A percentile compares a stretch with the other conserved stretches of the same genome.
These are phyloP conservation scores for Moesziomyces parantarcticus DNA, from an alignment of 1,284 basidiomycete genomes.

Conservation along the genomic window DNA sequence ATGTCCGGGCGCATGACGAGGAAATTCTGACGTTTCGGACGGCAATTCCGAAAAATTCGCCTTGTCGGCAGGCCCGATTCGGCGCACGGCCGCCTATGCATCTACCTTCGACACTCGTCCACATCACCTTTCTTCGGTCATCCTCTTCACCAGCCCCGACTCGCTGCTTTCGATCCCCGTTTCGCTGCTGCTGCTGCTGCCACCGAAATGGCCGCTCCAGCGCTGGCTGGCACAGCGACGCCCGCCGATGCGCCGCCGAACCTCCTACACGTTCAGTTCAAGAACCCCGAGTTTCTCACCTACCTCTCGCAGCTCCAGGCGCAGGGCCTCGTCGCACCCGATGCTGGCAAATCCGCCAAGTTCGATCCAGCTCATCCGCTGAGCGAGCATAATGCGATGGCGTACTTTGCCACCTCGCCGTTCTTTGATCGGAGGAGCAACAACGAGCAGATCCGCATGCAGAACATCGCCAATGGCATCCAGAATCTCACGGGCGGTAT, in stretches of 20 bases:
- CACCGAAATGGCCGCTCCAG: slow-evolving; percentile 3
- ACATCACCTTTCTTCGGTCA: not conserved
- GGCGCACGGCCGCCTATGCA: too few species aligned
- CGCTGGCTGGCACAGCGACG: not conserved
- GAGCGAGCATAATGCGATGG: slow-evolving; percentile 55
- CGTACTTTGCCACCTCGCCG: slow-evolving; percentile 62
- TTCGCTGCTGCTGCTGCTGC: not conserved
- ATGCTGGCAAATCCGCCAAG: slow-evolving; percentile 6
- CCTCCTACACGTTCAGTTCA: slow-evolving; percentile 60
- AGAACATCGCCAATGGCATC: slow-evolving; percentile 54
- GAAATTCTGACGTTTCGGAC: too few species aligned
- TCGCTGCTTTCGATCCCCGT: not conserved
- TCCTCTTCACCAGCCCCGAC: not conserved
- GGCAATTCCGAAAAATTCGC: not conserved
- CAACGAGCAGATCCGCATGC: slow-evolving; percentile 66
- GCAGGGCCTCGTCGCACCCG: slow-evolving; percentile 9
- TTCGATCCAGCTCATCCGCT: slow-evolving; percentile 29
- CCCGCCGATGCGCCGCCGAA: slow-evolving; percentile 25
- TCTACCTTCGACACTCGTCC: not conserved
- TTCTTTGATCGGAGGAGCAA: slow-evolving; percentile 63
- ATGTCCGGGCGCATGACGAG: not conserved
- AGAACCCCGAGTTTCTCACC: slow-evolving; percentile 60
- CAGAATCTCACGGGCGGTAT: slow-evolving; percentile 11
- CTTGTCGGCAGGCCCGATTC: too few species aligned
- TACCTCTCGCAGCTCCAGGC: slow-evolving; percentile 48